A percentile compares a stretch with the other conserved stretches of the same genome.
Conservation (phyloP, 1,139 yeast genomes). For the Geotrichum armillariae region DNA sequence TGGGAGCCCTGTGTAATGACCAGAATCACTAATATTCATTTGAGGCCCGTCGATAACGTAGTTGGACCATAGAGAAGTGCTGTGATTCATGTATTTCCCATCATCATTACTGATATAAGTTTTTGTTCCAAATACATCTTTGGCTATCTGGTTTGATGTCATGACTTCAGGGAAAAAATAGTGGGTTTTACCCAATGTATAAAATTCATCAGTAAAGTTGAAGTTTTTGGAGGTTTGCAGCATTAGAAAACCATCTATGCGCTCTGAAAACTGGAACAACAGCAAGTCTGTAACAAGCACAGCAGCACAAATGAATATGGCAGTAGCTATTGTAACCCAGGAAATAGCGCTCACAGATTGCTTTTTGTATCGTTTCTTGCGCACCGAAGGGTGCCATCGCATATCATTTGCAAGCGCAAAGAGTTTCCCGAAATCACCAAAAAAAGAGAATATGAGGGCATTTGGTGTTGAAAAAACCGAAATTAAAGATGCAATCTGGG, state of each 20-base stretch:
- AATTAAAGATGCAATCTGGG: neutral
- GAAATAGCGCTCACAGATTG: neutral
- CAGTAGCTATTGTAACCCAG: neutral
- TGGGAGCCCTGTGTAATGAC: neutral
- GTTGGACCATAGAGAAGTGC: neutral
- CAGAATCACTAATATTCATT: neutral
- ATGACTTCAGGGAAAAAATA: constrained; percentile 2
- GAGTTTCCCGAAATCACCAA: constrained; percentile 6
- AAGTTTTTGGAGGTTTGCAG: neutral
- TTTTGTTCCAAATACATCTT: constrained; percentile 7
- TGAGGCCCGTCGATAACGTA: constrained; percentile 4
- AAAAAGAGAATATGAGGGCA: constrained; percentile 4
- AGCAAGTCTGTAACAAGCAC: constrained; percentile 9
- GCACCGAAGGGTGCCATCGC: constrained; percentile 7
- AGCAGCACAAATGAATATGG: neutral
- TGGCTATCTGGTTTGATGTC: neutral
- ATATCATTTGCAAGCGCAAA: constrained; percentile 1
- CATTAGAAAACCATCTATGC: neutral
- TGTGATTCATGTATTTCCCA: neutral
- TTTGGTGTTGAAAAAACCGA: constrained; percentile 5
- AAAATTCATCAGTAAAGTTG: neutral
- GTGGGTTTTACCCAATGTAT: neutral
- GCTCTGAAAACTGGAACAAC: constrained; percentile 3
- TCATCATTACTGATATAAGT: neutral
- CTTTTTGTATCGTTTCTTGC: neutral